Evolutionary conservation across 2,329 filamentous ascomycete species (phyloP).

Genomic region (Penicillium rolfsii): DNA sequence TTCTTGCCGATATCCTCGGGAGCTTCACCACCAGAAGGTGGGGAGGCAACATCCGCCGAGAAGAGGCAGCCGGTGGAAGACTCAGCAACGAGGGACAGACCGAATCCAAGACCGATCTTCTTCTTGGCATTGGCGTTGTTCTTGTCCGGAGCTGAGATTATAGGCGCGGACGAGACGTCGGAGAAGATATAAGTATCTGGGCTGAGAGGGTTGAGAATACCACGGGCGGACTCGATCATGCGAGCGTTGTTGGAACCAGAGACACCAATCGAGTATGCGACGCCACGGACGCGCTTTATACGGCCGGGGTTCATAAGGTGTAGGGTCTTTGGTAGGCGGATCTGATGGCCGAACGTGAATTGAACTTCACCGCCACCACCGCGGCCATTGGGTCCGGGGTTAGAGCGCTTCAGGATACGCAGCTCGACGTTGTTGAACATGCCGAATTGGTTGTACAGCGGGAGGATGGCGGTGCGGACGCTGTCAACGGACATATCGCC

Average conservation of each 20-base stretch:
- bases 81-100: slow-evolving; percentile 86
- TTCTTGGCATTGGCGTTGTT: slow-evolving; percentile 58
- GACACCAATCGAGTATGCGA: slow-evolving; percentile 91
- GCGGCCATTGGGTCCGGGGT: slow-evolving; percentile 71
- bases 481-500: slow-evolving; percentile 92
- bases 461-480: slow-evolving; percentile 88
- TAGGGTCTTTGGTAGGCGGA: slow-evolving; percentile 89
- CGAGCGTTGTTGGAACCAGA: slow-evolving; percentile 90
- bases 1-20: slow-evolving; percentile 88
- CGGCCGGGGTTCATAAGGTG: slow-evolving; percentile 82
- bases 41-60: slow-evolving; percentile 77
- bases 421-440: slow-evolving; percentile 86
- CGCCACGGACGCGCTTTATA: slow-evolving; percentile 85
- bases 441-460: slow-evolving; percentile 86
- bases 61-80: slow-evolving; percentile 85
- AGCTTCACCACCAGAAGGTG: slow-evolving; percentile 76
- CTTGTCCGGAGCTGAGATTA: slow-evolving; percentile 72
- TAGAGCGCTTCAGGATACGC: slow-evolving; percentile 77
- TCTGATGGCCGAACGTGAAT: slow-evolving; percentile 88
- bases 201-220: slow-evolving; percentile 81
- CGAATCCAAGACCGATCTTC: slow-evolving; percentile 84
- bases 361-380: slow-evolving; percentile 93
- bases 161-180: slow-evolving; percentile 63
- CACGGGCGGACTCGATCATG: slow-evolving; percentile 89
- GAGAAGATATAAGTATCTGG: slow-evolving; percentile 88